Conservation (phyloP, 345 rosid genomes). For the Eucalyptus pauciflora region DNA sequence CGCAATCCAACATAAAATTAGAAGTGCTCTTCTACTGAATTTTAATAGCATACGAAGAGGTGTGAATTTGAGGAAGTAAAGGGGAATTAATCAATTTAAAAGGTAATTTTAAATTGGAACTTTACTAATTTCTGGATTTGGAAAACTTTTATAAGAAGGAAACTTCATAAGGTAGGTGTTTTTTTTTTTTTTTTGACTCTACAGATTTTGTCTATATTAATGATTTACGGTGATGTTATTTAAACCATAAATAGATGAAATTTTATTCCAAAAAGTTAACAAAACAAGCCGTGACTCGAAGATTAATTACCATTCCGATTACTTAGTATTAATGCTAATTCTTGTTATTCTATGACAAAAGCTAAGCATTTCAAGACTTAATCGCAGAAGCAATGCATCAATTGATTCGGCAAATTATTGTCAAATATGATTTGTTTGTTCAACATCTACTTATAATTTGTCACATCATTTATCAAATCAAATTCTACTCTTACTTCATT, state of each 20-base stretch:
- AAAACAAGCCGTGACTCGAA: rapidly evolving
- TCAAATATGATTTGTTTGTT: neutral
- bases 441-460: too few species aligned
- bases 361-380: neutral
- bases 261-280: neutral
- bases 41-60: neutral
- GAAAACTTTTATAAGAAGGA: neutral
- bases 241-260: neutral
- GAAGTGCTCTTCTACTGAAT: neutral
- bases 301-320: neutral
- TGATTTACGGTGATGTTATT: neutral
- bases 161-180: neutral
- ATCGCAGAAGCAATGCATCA: rapidly evolving
- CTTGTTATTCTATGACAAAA: neutral
- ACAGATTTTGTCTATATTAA: neutral
- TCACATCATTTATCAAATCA: neutral
- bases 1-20: neutral
- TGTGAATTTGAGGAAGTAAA: neutral
- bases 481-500: neutral
- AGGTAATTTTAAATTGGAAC: neutral
- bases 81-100: neutral
- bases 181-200: neutral
- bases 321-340: neutral
- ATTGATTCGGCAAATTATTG: neutral
- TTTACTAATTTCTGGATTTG: neutral